Evolutionary conservation across 176 grass and related monocot genomes (phyloP).

Genomic region (Oryza longistaminata): DNA sequence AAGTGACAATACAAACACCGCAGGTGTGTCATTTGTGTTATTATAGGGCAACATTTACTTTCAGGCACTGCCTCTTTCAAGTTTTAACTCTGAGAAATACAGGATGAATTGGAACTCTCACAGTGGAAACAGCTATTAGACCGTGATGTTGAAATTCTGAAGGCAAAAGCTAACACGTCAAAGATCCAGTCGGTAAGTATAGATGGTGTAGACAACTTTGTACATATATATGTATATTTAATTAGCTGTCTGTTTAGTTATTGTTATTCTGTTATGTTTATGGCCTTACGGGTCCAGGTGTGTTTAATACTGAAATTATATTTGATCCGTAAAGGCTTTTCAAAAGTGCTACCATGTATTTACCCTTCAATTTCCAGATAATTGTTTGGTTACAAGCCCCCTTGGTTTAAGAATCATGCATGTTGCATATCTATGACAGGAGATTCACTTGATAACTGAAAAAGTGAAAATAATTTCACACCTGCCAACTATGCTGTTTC

Average conservation of each 20-base stretch:
- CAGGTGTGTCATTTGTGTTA: constrained; percentile 55
- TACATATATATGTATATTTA: neutral
- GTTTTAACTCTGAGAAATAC: constrained; percentile 33
- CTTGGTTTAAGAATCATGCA: constrained; percentile 14
- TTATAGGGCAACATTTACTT: constrained; percentile 16
- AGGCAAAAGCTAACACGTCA: constrained; percentile 81
- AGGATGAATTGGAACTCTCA: constrained; percentile 73
- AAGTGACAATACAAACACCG: constrained; percentile 81
- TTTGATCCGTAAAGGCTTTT: neutral
- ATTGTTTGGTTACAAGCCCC: neutral
- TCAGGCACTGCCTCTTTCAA: constrained; percentile 4
- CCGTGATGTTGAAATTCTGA: constrained; percentile 83
- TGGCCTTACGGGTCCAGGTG: neutral
- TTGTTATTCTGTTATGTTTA: neutral
- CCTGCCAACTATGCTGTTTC: constrained; percentile 18
- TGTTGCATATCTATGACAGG: neutral
- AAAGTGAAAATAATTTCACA: constrained; percentile 7
- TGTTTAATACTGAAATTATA: neutral
- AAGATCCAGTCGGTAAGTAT: constrained; percentile 79
- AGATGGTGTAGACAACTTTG: neutral
- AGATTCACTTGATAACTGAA: neutral
- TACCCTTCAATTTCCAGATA: constrained; percentile 9
- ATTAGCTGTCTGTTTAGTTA: neutral
- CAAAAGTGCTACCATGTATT: constrained; percentile 10
- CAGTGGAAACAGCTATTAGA: constrained; percentile 88